Conservation (phyloP, 441 rosid species). For the Populus hybrid region DNA sequence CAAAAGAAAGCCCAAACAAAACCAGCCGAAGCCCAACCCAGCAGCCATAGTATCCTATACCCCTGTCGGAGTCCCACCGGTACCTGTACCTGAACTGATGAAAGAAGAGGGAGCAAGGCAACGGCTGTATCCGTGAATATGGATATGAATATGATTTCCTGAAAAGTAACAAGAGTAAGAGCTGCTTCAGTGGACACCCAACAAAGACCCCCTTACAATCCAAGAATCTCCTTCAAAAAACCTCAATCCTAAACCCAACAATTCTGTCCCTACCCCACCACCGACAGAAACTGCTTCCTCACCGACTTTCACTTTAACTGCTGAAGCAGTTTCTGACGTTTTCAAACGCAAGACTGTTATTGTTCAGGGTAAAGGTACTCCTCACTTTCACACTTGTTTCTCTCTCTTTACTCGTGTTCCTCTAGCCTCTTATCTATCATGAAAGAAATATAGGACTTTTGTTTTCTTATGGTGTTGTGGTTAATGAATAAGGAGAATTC, state of each 20-base stretch:
- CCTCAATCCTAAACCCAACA: conserved; percentile 7
- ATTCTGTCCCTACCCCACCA: conserved; percentile 1
- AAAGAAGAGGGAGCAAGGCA: background rate
- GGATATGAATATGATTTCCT: background rate
- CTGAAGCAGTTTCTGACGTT: conserved; percentile 40
- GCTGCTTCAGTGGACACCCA: conserved; percentile 62
- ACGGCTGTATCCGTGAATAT: background rate
- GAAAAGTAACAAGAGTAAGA: conserved; percentile 19
- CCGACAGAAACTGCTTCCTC: background rate
- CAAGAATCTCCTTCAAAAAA: conserved; percentile 40
- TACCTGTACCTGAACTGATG: background rate
- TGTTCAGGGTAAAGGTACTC: conserved; percentile 42
- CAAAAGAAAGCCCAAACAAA: background rate
- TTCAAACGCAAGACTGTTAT: conserved; percentile 38
- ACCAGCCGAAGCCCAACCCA: background rate
- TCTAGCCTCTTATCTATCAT: too few species aligned
- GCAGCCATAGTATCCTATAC: background rate
- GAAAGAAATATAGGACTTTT: too few species aligned
- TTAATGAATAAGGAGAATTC: too few species aligned
- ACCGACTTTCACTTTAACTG: conserved; percentile 25
- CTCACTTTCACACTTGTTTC: background rate
- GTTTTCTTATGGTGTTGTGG: too few species aligned
- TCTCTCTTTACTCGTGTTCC: background rate
- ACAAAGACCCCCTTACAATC: conserved; percentile 49
- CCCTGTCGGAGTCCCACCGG: background rate